Conservation (phyloP, 148 eudicot species). For the Cornus kousa region DNA sequence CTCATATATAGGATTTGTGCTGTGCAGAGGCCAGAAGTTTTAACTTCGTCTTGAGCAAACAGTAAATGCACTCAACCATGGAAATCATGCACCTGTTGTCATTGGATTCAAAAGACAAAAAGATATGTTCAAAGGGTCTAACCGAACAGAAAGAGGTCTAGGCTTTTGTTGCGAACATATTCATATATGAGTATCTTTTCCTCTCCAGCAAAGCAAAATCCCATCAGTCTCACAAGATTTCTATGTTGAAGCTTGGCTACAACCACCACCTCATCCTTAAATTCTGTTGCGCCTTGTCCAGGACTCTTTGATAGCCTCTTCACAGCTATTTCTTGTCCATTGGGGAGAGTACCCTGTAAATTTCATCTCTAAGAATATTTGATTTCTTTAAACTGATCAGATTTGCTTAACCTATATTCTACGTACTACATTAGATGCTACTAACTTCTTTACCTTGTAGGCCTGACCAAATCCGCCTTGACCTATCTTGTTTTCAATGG, state of each 20-base stretch:
- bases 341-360: constrained; percentile 31
- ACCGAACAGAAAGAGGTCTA: constrained; percentile 32
- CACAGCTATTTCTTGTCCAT: constrained; percentile 43
- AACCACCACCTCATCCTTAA: constrained; percentile 35
- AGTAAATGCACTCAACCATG: no score
- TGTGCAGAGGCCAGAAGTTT: no score
- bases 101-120: no score
- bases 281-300: constrained; percentile 36
- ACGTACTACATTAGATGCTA: no score
- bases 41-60: no score
- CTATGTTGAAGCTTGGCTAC: constrained; percentile 42
- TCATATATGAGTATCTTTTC: constrained; percentile 49
- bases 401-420: no score
- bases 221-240: constrained; percentile 34
- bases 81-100: no score
- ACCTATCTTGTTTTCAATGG: not conserved
- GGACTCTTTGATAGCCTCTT: constrained; percentile 33
- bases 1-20: no score
- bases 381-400: no score
- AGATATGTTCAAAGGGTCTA: not conserved
- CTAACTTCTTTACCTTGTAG: no score
- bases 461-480: no score
- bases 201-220: constrained; percentile 33
- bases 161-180: constrained; percentile 39
- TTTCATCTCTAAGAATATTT: not conserved